A percentile compares a stretch with the other conserved stretches of the same genome.
Conservation (phyloP, 345 rosid species). For the Populus simonii region DNA sequence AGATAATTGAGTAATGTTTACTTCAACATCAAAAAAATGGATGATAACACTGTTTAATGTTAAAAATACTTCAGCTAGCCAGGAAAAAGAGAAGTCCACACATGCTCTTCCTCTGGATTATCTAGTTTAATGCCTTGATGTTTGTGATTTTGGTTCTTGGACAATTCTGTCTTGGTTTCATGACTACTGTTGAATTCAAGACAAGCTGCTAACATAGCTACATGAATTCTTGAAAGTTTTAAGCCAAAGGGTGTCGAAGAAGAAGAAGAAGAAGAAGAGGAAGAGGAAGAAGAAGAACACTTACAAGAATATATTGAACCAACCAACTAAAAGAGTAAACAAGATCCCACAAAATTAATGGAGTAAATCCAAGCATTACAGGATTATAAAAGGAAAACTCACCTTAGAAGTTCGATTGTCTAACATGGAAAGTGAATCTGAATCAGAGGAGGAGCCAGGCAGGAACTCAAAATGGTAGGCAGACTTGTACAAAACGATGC, state of each 20-base stretch:
- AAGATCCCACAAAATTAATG: not conserved
- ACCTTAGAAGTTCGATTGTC: not conserved
- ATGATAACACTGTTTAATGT: not conserved
- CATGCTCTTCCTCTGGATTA: not conserved
- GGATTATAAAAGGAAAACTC: not conserved
- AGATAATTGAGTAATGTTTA: not conserved
- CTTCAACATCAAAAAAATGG: not conserved
- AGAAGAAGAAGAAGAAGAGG: not conserved
- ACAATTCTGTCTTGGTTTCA: not conserved
- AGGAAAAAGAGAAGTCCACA: not conserved
- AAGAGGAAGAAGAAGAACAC: not conserved
- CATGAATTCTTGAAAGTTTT: too few species aligned
- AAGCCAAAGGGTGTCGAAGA: too few species aligned
- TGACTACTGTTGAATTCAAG: not conserved
- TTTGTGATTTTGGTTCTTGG: not conserved
- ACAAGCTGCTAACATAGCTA: too few species aligned
- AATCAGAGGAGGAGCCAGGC: not conserved
- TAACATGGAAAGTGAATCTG: not conserved
- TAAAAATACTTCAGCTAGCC: not conserved
- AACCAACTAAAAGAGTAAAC: not conserved
- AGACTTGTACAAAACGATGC: constrained; percentile 1
- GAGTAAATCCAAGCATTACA: not conserved
- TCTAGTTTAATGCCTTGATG: not conserved
- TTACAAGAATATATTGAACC: not conserved
- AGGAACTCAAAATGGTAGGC: constrained; percentile 1